Conservation (phyloP, 1,139 yeast species). For the Debaryomyces sp. region DNA sequence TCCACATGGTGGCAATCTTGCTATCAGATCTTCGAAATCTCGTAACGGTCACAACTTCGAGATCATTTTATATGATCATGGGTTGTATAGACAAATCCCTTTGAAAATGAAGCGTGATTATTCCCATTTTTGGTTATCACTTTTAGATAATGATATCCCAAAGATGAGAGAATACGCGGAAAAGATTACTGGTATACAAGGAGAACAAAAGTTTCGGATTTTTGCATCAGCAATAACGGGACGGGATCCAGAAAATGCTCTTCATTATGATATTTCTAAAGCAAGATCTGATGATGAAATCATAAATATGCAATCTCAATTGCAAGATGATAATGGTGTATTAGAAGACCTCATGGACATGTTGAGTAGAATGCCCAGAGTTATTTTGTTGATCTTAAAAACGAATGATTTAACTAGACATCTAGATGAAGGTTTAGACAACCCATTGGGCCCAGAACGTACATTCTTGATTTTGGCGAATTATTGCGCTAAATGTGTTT, state of each 20-base stretch:
- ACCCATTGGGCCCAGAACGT: constrained; percentile 86
- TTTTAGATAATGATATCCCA: constrained; percentile 68
- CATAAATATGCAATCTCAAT: constrained; percentile 61
- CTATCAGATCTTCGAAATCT: constrained; percentile 56
- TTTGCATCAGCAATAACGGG: constrained; percentile 97
- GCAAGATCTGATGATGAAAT: constrained; percentile 55
- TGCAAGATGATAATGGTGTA: constrained; percentile 60
- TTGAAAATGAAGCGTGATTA: constrained; percentile 76
- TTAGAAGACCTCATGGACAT: constrained; percentile 79
- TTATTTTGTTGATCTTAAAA: constrained; percentile 82
- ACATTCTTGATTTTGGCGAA: constrained; percentile 87
- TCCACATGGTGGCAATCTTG: constrained; percentile 97
- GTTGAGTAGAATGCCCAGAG: constrained; percentile 78
- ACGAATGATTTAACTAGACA: constrained; percentile 93
- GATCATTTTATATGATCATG: constrained; percentile 91
- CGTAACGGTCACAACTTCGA: constrained; percentile 76
- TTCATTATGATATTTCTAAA: constrained; percentile 52
- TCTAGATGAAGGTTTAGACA: constrained; percentile 78
- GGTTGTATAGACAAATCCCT: constrained; percentile 85
- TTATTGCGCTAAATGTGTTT: constrained; percentile 84
- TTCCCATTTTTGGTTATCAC: constrained; percentile 90
- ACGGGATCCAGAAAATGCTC: constrained; percentile 51
- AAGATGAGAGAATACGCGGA: constrained; percentile 74
- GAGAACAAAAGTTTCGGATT: constrained; percentile 71
- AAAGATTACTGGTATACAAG: constrained; percentile 78